A percentile compares a stretch with the other conserved stretches of the same genome.
Conservation (phyloP, 2,329 filamentous ascomycete genomes). For the Rutstroemia sp. region DNA sequence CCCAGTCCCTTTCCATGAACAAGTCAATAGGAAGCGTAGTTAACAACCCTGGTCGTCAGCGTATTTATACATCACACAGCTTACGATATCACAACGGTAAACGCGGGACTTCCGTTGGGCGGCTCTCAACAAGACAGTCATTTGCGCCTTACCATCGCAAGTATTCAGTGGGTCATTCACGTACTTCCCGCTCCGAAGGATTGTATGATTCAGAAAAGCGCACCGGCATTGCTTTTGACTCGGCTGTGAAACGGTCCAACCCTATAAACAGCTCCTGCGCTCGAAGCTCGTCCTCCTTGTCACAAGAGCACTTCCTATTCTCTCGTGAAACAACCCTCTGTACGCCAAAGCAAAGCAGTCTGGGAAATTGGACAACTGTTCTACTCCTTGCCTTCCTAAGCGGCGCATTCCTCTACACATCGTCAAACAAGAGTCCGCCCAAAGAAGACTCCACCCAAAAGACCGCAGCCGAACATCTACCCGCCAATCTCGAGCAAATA, state of each 20-base stretch:
- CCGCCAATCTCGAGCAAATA: conserved; percentile 7
- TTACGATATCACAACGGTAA: background rate
- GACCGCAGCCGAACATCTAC: background rate
- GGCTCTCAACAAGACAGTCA: background rate
- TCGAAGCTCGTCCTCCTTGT: background rate
- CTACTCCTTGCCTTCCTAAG: conserved; percentile 9
- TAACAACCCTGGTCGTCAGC: background rate
- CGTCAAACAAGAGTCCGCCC: background rate
- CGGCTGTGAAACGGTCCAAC: background rate
- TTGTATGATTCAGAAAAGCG: background rate
- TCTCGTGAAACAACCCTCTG: conserved; percentile 1
- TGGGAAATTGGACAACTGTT: background rate
- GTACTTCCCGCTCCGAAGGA: background rate
- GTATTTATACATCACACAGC: background rate
- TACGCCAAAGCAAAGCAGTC: conserved; percentile 3
- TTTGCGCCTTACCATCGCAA: conserved; percentile 2
- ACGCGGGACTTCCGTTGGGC: background rate
- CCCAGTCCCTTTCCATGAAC: conserved; percentile 1
- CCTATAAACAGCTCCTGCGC: background rate
- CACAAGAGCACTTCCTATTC: background rate
- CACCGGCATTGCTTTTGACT: background rate
- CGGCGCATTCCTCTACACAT: conserved; percentile 12
- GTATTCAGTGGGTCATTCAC: background rate
- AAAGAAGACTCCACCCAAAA: background rate
- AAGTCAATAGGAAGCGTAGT: background rate